phyloP scores from a whole-genome alignment of 306 rosid species.

The Rosa lucieae region DNA sequence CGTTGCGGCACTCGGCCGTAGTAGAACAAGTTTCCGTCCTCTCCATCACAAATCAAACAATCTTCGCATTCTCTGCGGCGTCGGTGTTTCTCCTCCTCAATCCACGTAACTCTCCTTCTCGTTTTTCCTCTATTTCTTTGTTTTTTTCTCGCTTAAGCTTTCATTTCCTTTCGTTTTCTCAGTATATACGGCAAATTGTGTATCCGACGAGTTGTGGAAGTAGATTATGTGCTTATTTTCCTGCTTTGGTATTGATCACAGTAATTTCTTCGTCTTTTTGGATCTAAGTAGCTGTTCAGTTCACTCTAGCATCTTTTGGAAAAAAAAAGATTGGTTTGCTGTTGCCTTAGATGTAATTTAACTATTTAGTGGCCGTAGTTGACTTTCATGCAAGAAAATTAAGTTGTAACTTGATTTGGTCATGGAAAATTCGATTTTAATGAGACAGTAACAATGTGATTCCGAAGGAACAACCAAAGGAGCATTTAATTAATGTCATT shows the following conservation, averaged over 20 bases:
- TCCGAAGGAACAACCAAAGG: not conserved
- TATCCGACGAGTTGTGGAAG: not conserved
- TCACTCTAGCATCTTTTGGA: not conserved
- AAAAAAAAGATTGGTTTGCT: not conserved
- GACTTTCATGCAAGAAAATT: not conserved
- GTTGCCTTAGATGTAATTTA: not conserved
- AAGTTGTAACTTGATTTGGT: not conserved
- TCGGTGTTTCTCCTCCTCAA: slow-evolving; percentile 35
- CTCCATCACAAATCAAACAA: not conserved
- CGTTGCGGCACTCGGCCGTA: slow-evolving; percentile 15
- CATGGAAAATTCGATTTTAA: not conserved
- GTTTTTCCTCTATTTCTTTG: not conserved
- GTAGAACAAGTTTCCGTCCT: slow-evolving; percentile 13
- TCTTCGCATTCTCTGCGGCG: slow-evolving; percentile 1
- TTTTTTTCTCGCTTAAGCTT: not conserved
- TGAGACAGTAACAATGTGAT: not conserved
- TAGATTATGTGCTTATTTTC: not conserved
- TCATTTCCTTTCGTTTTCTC: not conserved
- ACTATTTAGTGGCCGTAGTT: not conserved
- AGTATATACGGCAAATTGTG: not conserved
- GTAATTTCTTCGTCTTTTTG: not conserved
- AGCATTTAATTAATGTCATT: not conserved
- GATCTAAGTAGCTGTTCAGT: not conserved
- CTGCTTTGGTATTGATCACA: not conserved
- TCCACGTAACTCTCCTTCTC: slow-evolving; percentile 16